phyloP scores from a whole-genome alignment of 2,329 filamentous ascomycete genomes.

The Claviceps digitariae region DNA sequence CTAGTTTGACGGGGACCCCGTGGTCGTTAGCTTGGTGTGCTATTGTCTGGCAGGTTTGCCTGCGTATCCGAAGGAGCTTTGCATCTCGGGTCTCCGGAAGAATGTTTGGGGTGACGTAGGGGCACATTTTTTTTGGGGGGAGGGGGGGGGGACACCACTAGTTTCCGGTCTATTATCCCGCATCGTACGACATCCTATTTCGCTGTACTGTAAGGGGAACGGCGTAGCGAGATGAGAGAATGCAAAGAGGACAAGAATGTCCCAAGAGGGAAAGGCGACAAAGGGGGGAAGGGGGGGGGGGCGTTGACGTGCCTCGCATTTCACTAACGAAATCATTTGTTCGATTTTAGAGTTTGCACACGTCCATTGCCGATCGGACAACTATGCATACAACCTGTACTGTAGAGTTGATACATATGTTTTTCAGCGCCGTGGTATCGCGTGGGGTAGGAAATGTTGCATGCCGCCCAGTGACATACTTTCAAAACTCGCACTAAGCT shows the following conservation, averaged over 20 bases:
- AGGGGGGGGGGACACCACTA: neutral
- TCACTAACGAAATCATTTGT: neutral
- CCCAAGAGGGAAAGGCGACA: neutral
- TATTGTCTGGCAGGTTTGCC: neutral
- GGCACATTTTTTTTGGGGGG: neutral
- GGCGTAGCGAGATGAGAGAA: neutral
- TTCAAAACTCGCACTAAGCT: neutral
- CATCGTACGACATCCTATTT: constrained; percentile 1
- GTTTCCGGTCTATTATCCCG: neutral
- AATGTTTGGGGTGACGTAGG: neutral
- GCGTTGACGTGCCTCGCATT: neutral
- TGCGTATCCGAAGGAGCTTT: neutral
- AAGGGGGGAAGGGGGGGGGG: neutral
- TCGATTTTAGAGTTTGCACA: neutral
- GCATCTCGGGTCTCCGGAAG: neutral
- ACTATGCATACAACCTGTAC: neutral
- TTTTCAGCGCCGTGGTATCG: neutral
- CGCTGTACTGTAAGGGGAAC: neutral
- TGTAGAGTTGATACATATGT: neutral
- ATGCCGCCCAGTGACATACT: neutral
- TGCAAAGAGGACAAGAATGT: neutral
- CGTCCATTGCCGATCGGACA: neutral
- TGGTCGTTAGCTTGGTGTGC: neutral
- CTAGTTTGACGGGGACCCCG: neutral
- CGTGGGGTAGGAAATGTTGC: neutral